phyloP scores from a whole-genome alignment of 2,329 filamentous ascomycete species.

The Domatiomyces catenatus region DNA sequence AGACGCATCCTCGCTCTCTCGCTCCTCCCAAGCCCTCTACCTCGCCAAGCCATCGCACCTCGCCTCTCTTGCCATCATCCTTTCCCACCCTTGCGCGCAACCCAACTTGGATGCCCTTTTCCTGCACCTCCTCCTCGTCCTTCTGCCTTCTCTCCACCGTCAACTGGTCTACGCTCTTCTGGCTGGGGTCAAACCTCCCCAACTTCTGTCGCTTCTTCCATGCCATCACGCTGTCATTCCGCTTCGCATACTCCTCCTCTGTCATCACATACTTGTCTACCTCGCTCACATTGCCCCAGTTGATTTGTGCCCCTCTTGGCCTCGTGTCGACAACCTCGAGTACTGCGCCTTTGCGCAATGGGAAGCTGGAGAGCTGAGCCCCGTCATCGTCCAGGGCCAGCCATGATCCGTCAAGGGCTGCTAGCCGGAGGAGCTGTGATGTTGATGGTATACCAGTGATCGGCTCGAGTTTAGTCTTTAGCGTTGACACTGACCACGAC shows the following conservation, averaged over 20 bases:
- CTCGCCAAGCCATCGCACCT: conserved; percentile 26
- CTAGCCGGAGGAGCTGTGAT: conserved; percentile 60
- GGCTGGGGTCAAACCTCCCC: conserved; percentile 85
- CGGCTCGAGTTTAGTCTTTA: conserved; percentile 79
- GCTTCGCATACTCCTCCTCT: conserved; percentile 68
- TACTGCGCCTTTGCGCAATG: conserved; percentile 27
- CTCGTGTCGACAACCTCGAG: conserved; percentile 25
- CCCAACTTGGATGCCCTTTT: conserved; percentile 50
- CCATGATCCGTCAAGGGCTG: conserved; percentile 23
- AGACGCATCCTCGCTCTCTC: conserved; percentile 15
- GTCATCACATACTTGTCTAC: conserved; percentile 87
- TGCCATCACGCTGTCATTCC: conserved; percentile 73
- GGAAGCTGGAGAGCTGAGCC: conserved; percentile 14
- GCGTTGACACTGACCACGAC: conserved; percentile 70
- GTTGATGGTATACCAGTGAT: conserved; percentile 80
- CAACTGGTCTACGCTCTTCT: conserved; percentile 52
- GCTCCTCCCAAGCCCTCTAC: conserved; percentile 19
- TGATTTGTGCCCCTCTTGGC: conserved; percentile 42
- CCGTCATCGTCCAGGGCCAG: conserved; percentile 5
- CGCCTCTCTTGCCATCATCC: conserved; percentile 54
- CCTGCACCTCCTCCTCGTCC: conserved; percentile 44
- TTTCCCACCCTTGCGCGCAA: conserved; percentile 50
- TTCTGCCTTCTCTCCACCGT: conserved; percentile 52
- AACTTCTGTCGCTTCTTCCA: conserved; percentile 94
- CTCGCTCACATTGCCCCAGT: not conserved